A percentile compares a stretch with the other conserved stretches of the same genome.
phyloP scores from a whole-genome alignment of 176 grass and related monocot species.

The Juncus inflexus region DNA sequence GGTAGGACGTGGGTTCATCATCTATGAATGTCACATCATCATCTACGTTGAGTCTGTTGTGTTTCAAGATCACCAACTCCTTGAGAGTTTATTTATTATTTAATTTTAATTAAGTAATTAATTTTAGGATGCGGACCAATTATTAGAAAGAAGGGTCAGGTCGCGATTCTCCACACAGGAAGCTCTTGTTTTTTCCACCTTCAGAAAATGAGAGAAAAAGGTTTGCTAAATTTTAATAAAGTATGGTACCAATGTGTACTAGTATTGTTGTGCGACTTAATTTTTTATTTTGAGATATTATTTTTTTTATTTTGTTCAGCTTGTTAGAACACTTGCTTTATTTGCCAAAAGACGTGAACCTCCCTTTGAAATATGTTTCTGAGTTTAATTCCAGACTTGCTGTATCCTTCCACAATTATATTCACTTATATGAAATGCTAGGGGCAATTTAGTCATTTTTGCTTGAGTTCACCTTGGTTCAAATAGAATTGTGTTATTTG shows the following conservation, averaged over 20 bases:
- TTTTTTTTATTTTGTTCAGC: conserved; percentile 30
- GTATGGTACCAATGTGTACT: no score
- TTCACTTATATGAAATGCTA: no score
- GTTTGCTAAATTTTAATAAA: conserved; percentile 28
- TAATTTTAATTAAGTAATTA: not conserved
- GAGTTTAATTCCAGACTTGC: conserved; percentile 64
- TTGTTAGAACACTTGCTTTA: conserved; percentile 71
- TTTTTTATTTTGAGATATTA: conserved; percentile 19
- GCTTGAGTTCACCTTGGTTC: not conserved
- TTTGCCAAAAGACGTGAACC: conserved; percentile 38
- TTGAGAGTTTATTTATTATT: conserved; percentile 22
- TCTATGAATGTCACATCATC: no score
- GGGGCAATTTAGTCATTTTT: not conserved
- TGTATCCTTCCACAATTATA: conserved; percentile 33
- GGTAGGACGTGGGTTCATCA: no score
- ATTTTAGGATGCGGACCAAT: conserved; percentile 82
- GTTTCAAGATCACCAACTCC: no score
- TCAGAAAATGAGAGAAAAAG: conserved; percentile 51
- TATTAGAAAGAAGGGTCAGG: conserved; percentile 92
- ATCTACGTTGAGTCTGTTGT: no score
- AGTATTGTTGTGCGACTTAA: not conserved
- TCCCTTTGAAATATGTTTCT: conserved; percentile 46
- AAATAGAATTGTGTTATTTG: no score
- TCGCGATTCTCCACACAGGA: conserved; percentile 83
- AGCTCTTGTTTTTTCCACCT: conserved; percentile 81